Percentiles rank a stretch among this genome's conserved stretches.
Evolutionary conservation across 1,139 yeast genomes (phyloP).

Genomic region (Suhomyces ambrosiae): DNA sequence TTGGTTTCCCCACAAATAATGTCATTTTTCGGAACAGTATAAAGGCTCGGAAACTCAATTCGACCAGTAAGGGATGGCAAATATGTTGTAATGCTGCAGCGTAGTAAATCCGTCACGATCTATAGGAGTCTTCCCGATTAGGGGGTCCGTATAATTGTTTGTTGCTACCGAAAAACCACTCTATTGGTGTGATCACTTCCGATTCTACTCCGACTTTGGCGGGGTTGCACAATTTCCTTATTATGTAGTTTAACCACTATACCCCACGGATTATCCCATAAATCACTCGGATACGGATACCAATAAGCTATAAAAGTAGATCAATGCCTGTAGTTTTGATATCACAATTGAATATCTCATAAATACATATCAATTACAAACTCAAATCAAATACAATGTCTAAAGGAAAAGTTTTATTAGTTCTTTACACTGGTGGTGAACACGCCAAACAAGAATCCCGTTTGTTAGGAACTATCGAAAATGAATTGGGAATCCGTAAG

Average conservation of each 20-base stretch:
- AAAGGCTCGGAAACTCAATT: slow-evolving; percentile 2
- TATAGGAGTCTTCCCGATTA: too few species aligned
- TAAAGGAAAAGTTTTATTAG: slow-evolving; percentile 53
- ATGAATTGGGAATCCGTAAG: slow-evolving; percentile 70
- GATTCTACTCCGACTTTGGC: too few species aligned
- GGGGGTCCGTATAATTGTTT: too few species aligned
- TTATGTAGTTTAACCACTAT: too few species aligned
- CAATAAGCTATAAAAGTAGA: neutral
- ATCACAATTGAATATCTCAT: neutral
- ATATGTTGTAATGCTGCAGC: too few species aligned
- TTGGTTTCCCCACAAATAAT: slow-evolving; percentile 10
- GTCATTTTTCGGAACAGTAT: neutral
- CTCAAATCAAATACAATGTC: slow-evolving; percentile 14
- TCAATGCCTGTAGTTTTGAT: neutral
- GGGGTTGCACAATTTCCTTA: too few species aligned
- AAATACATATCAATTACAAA: too few species aligned
- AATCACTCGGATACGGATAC: neutral
- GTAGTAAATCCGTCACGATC: too few species aligned
- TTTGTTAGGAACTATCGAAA: slow-evolving; percentile 72
- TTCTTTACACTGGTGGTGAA: slow-evolving; percentile 54
- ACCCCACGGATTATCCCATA: neutral
- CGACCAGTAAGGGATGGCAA: neutral
- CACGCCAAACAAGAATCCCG: slow-evolving; percentile 64
- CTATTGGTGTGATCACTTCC: too few species aligned
- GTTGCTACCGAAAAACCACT: too few species aligned